Conservation (phyloP, 176 grass and related monocot genomes). For the Oryza punctata region DNA sequence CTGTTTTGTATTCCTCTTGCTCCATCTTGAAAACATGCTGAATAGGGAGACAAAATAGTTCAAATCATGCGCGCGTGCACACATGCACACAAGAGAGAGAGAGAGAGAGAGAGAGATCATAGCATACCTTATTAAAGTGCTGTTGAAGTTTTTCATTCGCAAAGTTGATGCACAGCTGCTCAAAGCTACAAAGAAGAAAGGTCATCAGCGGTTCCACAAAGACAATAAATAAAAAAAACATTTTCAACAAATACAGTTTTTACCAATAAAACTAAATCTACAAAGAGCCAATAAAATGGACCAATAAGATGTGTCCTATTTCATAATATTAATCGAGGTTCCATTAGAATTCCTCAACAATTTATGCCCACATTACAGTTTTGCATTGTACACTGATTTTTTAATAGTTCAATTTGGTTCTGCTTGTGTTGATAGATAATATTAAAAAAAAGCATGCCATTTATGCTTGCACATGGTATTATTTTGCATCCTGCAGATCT, state of each 20-base stretch:
- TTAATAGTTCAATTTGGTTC: background rate
- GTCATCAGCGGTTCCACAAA: slow-evolving; percentile 33
- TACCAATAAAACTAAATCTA: background rate
- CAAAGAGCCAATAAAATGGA: background rate
- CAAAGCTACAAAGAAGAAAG: slow-evolving; percentile 66
- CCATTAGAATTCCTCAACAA: background rate
- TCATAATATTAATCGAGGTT: background rate
- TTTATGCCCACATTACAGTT: background rate
- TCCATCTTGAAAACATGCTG: slow-evolving; percentile 99
- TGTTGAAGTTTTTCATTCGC: slow-evolving; percentile 97
- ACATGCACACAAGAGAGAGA: background rate
- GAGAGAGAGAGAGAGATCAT: background rate
- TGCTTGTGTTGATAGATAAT: background rate
- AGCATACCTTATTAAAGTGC: slow-evolving; percentile 84
- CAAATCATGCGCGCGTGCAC: background rate
- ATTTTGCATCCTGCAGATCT: background rate
- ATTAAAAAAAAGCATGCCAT: background rate
- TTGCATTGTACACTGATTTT: background rate
- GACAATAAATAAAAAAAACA: slow-evolving; percentile 18
- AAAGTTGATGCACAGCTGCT: slow-evolving; percentile 97
- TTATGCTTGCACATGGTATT: background rate
- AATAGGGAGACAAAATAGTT: slow-evolving; percentile 30
- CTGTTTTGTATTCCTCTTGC: slow-evolving; percentile 87
- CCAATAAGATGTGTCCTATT: background rate
- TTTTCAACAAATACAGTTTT: slow-evolving; percentile 1